phyloP scores from a whole-genome alignment of 306 rosid species.

The Luffa aegyptiaca region DNA sequence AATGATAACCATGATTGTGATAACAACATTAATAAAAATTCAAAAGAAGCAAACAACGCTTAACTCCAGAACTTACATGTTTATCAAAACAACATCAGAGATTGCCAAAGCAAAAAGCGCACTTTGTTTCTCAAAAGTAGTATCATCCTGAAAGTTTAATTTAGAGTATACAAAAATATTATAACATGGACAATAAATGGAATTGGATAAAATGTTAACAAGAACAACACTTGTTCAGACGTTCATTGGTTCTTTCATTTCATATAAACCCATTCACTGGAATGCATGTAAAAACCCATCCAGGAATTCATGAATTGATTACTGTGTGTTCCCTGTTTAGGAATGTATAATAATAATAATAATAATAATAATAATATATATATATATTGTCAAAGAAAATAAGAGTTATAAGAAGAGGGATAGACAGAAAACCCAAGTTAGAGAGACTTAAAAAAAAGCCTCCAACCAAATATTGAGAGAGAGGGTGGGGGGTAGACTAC shows the following conservation, averaged over 20 bases:
- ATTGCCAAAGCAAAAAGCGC: conserved; percentile 85
- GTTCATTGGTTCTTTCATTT: not conserved
- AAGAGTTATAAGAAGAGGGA: not conserved
- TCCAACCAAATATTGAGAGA: not conserved
- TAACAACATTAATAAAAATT: not conserved
- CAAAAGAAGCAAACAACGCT: not conserved
- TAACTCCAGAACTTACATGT: conserved; percentile 52
- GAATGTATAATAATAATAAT: no score
- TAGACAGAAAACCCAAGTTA: not conserved
- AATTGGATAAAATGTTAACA: not conserved
- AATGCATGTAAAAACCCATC: not conserved
- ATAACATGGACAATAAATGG: conserved; percentile 2
- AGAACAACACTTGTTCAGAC: not conserved
- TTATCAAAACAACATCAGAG: conserved; percentile 75
- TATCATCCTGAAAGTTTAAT: conserved; percentile 62
- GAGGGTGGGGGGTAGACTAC: no score
- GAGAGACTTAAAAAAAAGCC: not conserved
- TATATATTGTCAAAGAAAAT: no score
- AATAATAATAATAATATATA: no score
- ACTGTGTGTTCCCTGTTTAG: not conserved
- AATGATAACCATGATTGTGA: not conserved
- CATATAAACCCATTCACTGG: not conserved
- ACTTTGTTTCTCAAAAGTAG: conserved; percentile 92
- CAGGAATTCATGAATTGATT: not conserved
- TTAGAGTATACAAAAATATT: not conserved